Base-by-base conservation (phyloP, 2,329 filamentous ascomycete species). In the Phyllachora maydis region DNA sequence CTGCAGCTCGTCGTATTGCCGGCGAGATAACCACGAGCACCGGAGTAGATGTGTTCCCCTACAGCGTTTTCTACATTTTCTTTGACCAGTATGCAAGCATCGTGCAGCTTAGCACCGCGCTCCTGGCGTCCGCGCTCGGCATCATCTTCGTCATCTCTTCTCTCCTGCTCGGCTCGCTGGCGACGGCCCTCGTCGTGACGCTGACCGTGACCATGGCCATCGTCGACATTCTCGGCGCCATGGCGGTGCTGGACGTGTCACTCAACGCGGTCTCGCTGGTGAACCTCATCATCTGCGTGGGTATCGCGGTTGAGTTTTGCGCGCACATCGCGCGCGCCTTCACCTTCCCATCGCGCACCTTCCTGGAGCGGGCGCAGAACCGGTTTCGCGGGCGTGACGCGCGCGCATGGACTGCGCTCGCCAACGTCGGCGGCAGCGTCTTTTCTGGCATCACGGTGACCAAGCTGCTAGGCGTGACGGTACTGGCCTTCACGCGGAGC, bases 51-150 rank as follows among this genome's bases (percentile, higher is more conserved):
- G 72, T 98, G 3, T 98, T 98, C 59, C 81, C 88, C 0, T 98
- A 98, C 53, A 90, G 79, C 35, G 73, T 93, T 30, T 92, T 92
- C 46, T 98, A 98, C 54, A 83, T 98, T 44, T 98, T 95, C 63
- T 98, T 98, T 44, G 88, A 98, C 43, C 88, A 95, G 44, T 98
- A 98, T 41, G 64, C 79, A 5, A 66, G 65, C 28, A 95, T 98
- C 30, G 68, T 91, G 11, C 59, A 63, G 8, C 59, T 95, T 4
- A 83, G 85, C 0, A 73, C 64, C 1, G 67, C 73, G 0, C 65
- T 98, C 1, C 63, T 98, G 15, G 74, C 75, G 19, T 75, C 78
- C 4, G 85, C 82, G 0, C 57, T 95, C 9, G 78, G 63, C 14
- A 77, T 92, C 33, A 91, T 95, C 29, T 74, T 93, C 28, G 42